Evolutionary conservation across 345 rosid species (phyloP).

Genomic region (Raphanus raphanistrum): DNA sequence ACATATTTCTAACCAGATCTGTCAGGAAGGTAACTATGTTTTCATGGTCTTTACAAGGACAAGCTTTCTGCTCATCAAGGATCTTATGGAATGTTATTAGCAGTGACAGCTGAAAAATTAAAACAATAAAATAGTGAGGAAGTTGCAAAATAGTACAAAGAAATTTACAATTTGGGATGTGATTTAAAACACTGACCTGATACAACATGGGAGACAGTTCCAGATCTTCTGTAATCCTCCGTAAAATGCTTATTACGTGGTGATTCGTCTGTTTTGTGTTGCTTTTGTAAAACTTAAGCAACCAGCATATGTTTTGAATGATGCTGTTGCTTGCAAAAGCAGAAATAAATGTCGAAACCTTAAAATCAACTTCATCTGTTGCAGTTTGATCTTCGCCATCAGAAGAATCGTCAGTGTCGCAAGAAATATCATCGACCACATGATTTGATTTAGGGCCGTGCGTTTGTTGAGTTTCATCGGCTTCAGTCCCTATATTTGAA

Average conservation of each 20-base stretch:
- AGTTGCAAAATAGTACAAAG: not conserved
- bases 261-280: slow-evolving; percentile 65
- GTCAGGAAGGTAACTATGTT: slow-evolving; percentile 66
- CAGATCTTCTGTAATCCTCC: slow-evolving; percentile 75
- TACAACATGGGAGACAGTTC: slow-evolving; percentile 94
- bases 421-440: slow-evolving; percentile 46
- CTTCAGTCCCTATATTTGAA: slow-evolving; percentile 36
- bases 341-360: slow-evolving; percentile 68
- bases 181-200: slow-evolving; percentile 56
- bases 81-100: slow-evolving; percentile 67
- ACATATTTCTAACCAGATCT: slow-evolving; percentile 64
- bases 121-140: slow-evolving; percentile 15
- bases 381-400: slow-evolving; percentile 57
- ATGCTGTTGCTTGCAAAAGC: slow-evolving; percentile 77
- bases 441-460: slow-evolving; percentile 40
- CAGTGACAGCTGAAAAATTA: slow-evolving; percentile 71
- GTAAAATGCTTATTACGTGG: slow-evolving; percentile 62
- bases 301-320: slow-evolving; percentile 89
- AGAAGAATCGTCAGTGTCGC: slow-evolving; percentile 65
- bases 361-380: slow-evolving; percentile 87
- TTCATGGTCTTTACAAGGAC: slow-evolving; percentile 58
- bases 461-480: slow-evolving; percentile 37
- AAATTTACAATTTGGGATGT: not conserved
- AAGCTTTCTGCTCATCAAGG: slow-evolving; percentile 74
- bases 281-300: slow-evolving; percentile 78